Evolutionary conservation across 2,329 filamentous ascomycete genomes (phyloP).

Genomic region (Fusarium newnesense): DNA sequence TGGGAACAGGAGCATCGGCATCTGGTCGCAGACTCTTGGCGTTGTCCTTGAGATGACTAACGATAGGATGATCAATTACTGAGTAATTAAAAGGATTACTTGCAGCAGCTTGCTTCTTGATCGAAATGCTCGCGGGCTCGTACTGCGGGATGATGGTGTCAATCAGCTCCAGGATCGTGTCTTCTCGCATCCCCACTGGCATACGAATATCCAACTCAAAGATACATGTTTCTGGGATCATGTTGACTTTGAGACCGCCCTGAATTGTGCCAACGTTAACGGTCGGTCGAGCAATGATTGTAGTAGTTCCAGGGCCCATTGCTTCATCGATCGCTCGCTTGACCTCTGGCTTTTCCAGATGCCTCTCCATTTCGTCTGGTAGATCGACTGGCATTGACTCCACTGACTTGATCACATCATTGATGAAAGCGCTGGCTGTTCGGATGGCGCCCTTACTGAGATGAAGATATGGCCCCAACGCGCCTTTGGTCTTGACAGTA

Average conservation of each 20-base stretch:
- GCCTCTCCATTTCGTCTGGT: background rate
- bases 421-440: background rate
- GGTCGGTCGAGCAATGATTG: background rate
- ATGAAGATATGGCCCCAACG: background rate
- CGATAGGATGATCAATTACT: background rate
- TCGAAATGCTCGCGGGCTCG: background rate
- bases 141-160: background rate
- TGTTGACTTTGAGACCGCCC: constrained; percentile 10
- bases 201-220: background rate
- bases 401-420: background rate
- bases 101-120: background rate
- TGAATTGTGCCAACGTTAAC: background rate
- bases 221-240: background rate
- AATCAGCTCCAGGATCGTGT: background rate
- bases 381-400: background rate
- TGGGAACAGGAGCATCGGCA: background rate
- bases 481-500: background rate
- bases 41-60: background rate
- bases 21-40: background rate
- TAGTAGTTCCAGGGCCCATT: background rate
- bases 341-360: background rate
- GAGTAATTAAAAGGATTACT: constrained; percentile 2
- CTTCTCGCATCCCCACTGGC: background rate
- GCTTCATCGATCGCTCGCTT: background rate
- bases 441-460: background rate